Evolutionary conservation across 306 rosid species (phyloP).

Genomic region (Cicer pinnatifidum): DNA sequence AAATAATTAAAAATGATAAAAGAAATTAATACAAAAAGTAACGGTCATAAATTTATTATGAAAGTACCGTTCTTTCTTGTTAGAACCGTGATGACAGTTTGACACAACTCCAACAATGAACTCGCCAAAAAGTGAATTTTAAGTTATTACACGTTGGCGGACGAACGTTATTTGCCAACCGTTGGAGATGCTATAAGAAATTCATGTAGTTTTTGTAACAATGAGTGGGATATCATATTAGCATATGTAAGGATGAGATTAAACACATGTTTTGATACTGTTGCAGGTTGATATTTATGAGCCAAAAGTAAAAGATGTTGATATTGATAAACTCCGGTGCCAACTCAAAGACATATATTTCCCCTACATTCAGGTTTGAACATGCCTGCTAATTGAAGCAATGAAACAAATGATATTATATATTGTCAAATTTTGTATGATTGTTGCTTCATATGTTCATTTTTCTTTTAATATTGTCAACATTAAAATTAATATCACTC

Average conservation of each 20-base stretch:
- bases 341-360: constrained; percentile 68
- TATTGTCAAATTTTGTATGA: background rate
- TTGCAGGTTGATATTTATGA: constrained; percentile 62
- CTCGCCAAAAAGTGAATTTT: too few relatives aligned
- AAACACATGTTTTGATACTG: background rate
- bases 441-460: background rate
- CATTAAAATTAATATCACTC: background rate
- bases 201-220: background rate
- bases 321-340: constrained; percentile 53
- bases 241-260: constrained; percentile 3
- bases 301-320: constrained; percentile 46
- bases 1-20: too few relatives aligned
- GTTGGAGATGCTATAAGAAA: background rate
- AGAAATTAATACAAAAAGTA: too few relatives aligned
- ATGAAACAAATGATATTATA: background rate
- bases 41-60: too few relatives aligned
- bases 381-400: constrained; percentile 9
- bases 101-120: too few relatives aligned
- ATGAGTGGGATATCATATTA: background rate
- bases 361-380: constrained; percentile 70
- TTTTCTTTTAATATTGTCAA: background rate
- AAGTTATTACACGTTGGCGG: too few relatives aligned
- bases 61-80: too few relatives aligned
- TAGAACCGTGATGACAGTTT: too few relatives aligned
- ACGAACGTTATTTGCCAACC: too few relatives aligned